Evolutionary conservation across 306 rosid genomes (phyloP), one percentile per base, ranked within the genome.

Genomic region (Trifolium dubium): DNA sequence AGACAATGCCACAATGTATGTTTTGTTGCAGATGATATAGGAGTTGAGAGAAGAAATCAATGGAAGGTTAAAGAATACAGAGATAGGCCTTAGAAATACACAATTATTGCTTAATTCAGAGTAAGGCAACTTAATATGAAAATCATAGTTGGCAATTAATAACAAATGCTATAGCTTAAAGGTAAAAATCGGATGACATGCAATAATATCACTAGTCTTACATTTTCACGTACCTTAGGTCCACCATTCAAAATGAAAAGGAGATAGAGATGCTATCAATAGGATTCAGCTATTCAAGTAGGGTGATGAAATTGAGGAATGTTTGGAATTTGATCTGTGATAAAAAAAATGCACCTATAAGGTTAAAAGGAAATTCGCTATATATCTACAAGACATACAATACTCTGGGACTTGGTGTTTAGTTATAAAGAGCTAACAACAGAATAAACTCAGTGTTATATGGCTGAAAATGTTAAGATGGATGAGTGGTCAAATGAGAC

Each of bases 401-500:
- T 60, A 60, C 65, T 13, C 8, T 29, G 15, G 23, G 10, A 6
- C 41, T 13, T 31, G 3, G 13, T 14, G 40, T 30, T 60, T 31
- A 60, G 61, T 19, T 9, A 19, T 19, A 23, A 19, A 23, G 61
- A 54, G 14, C 61, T 19, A 19, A 54, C 14, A 18, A 14, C 43
- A 32, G 8, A 60, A 12, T 60, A 60, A 32, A 32, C 47, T n/a
- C 18, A 6, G 14, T 35, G n/a, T 8, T 62, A 34, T 63, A 37
- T 47, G 17, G 49, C 8, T 63, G 31, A 63, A 30, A 63, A 17
- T 37, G n/a, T 35, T 37, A 61, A 32, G 28, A 63, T 63, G 69
- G 30, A 35, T 19, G 12, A 60, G 43, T 32, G 43, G 43, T 14
- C 43, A 32, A 31, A 14, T 8, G 2, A 31, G 66, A 60, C 23